Evolutionary conservation across 768 basidiomycete genomes (phyloP), one percentile per base, ranked within the genome.

Genomic region (Lentinus brumalis): DNA sequence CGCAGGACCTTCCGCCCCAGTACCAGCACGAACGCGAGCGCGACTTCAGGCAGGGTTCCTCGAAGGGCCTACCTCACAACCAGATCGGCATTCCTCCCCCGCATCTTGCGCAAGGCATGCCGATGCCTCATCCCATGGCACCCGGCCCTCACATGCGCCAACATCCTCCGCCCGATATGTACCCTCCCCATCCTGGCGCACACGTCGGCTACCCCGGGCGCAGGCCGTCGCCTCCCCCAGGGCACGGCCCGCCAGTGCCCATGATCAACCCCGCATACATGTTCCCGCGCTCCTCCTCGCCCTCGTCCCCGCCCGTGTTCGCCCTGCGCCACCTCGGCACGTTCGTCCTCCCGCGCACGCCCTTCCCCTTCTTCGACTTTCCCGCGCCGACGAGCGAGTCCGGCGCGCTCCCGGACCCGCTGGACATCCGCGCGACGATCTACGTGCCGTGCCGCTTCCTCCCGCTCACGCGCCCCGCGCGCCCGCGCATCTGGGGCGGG

Each of bases 401-500:
- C 9, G 63, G 54, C 40, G 55, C 63, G 8, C 61, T 56, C 7
- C 39, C 58, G 6, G 66, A 69, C n/a, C 60, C 66, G 12, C 64
- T 69, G 53, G 70, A 72, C 53, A 60, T 70, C 21, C 70, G 67
- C 41, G 77, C 82, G 31, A 83, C 85, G 1, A 76, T 89, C 54
- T 72, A 87, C 68, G 80, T 91, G 60, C 87, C 89, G 0, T 74
- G 77, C 26, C 79, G 81, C 1, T 82, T 83, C 66, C 77, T 91
- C 21, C 89, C 88, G 0, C 73, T 78, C 14, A 74, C 79, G 50
- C 79, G 82, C 53, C 87, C 87, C 12, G 61, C 71, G 5, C 80
- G 73, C 31, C 85, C 84, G 14, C 80, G 80, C n/a, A 77, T 91
- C 18, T 91, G 89, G 89, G 89, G 89, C 53, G 88, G 86, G 21